Conservation (phyloP, 73 alveolate species). For the Strombidium stylifer region DNA sequence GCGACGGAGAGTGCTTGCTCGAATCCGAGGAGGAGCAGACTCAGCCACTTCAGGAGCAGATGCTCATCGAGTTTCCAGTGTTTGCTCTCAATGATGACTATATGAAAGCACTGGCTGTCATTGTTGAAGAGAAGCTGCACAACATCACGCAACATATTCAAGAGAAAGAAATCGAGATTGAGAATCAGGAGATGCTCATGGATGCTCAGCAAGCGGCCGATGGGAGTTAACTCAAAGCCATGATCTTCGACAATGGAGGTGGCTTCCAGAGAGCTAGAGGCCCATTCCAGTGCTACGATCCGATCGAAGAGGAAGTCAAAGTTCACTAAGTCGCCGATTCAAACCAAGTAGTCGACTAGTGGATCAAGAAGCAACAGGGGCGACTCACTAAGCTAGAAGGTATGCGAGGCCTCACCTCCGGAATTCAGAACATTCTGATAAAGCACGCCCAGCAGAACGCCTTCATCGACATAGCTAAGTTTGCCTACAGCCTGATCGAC, state of each 20-base stretch:
- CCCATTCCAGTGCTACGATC: too few species aligned
- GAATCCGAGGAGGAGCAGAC: background rate
- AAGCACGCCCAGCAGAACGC: background rate
- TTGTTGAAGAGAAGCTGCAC: constrained; percentile 3
- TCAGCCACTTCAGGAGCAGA: constrained; percentile 13
- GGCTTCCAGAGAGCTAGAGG: background rate
- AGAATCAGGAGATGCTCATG: background rate
- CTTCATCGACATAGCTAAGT: background rate
- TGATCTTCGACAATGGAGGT: background rate
- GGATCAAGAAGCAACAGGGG: too few species aligned
- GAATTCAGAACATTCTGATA: background rate
- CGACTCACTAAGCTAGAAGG: too few species aligned
- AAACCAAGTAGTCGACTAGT: too few species aligned
- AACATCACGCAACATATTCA: background rate
- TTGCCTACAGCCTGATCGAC: background rate
- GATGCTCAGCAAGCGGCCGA: background rate
- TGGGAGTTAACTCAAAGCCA: background rate
- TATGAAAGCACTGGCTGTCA: constrained; percentile 12
- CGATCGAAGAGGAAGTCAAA: too few species aligned
- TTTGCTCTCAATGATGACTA: constrained; percentile 17
- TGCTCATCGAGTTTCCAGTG: constrained; percentile 29
- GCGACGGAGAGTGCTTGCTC: too few species aligned
- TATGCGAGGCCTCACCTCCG: too few species aligned
- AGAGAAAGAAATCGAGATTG: too few species aligned
- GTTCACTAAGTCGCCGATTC: too few species aligned